These are phyloP conservation scores for Xylaria cubensis DNA, from an alignment of 495 filamentous ascomycete genomes.

Conservation along the genomic window DNA sequence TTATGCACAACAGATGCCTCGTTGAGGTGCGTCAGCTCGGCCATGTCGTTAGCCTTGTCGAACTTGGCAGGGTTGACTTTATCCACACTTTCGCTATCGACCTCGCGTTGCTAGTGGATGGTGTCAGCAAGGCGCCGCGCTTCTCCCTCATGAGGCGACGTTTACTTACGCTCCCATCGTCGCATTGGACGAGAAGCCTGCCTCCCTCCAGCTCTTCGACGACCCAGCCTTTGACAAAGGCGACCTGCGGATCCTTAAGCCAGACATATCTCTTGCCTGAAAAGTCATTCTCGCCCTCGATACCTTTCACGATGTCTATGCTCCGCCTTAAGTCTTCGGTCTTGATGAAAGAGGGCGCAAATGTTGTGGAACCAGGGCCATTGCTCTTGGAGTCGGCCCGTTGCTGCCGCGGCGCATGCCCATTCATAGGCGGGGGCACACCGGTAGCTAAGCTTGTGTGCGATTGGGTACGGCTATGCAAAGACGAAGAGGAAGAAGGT, in stretches of 20 bases:
- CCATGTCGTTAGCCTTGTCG: conserved; percentile 99
- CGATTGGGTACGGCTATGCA: conserved; percentile 53
- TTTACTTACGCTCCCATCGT: conserved; percentile 83
- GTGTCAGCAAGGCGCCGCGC: conserved; percentile 31
- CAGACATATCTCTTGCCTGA: conserved; percentile 99
- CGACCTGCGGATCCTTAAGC: conserved; percentile 83
- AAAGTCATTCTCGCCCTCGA: conserved; percentile 97
- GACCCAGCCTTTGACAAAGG: conserved; percentile 92
- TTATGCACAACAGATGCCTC: conserved; percentile 99
- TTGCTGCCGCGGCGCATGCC: conserved; percentile 48
- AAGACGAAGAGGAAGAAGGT: conserved; percentile 18
- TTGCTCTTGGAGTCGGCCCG: conserved; percentile 69
- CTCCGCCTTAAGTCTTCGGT: conserved; percentile 72
- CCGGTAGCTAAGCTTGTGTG: conserved; percentile 41
- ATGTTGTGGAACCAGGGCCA: conserved; percentile 70
- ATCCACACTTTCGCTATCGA: conserved; percentile 85
- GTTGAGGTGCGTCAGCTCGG: conserved; percentile 95
- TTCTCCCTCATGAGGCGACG: not conserved
- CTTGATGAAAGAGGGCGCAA: conserved; percentile 95
- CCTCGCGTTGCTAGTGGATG: conserved; percentile 75
- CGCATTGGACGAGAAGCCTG: conserved; percentile 83
- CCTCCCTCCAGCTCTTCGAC: conserved; percentile 76
- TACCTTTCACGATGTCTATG: conserved; percentile 72
- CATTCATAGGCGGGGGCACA: conserved; percentile 41
- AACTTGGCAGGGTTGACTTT: conserved; percentile 99